Conservation (phyloP, 2,329 filamentous ascomycete species). For the Scopulariopsis brevicaulis region DNA sequence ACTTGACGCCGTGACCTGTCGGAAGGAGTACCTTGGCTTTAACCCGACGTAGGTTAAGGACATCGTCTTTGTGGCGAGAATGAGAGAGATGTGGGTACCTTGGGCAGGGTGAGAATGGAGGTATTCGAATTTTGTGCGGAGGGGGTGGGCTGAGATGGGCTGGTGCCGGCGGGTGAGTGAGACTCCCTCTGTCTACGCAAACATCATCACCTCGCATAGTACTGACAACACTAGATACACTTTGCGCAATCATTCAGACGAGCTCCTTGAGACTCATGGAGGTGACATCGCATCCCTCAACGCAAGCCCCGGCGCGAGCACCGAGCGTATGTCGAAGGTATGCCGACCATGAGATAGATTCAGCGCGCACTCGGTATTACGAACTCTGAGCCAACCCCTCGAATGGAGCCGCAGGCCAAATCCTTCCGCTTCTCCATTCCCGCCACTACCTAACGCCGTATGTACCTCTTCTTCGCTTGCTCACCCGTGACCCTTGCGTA, state of each 20-base stretch:
- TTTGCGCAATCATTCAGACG: slow-evolving; percentile 1
- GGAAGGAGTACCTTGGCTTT: background rate
- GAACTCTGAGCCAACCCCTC: slow-evolving; percentile 14
- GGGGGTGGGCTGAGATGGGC: background rate
- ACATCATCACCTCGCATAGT: no score
- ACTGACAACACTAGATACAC: no score
- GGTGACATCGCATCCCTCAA: slow-evolving; percentile 38
- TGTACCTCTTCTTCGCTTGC: slow-evolving; percentile 3
- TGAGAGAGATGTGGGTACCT: background rate
- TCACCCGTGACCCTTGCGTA: slow-evolving; percentile 18
- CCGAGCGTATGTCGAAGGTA: no score
- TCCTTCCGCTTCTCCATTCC: slow-evolving; percentile 27
- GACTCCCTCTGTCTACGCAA: slow-evolving; percentile 5
- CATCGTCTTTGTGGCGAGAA: background rate
- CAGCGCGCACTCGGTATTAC: background rate
- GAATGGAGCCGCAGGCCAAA: slow-evolving; percentile 34
- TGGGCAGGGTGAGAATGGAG: background rate
- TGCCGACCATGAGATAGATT: background rate
- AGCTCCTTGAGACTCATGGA: slow-evolving; percentile 35
- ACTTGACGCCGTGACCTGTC: background rate
- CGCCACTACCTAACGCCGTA: slow-evolving; percentile 23
- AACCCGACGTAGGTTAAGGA: background rate
- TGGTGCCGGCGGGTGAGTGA: background rate
- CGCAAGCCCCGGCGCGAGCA: slow-evolving; percentile 28
- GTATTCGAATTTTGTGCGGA: slow-evolving; percentile 1